These are phyloP conservation scores for Straminergon stramineum DNA, from an alignment of 225 moss, liverwort and hornwort genomes.

Conservation along the genomic window DNA sequence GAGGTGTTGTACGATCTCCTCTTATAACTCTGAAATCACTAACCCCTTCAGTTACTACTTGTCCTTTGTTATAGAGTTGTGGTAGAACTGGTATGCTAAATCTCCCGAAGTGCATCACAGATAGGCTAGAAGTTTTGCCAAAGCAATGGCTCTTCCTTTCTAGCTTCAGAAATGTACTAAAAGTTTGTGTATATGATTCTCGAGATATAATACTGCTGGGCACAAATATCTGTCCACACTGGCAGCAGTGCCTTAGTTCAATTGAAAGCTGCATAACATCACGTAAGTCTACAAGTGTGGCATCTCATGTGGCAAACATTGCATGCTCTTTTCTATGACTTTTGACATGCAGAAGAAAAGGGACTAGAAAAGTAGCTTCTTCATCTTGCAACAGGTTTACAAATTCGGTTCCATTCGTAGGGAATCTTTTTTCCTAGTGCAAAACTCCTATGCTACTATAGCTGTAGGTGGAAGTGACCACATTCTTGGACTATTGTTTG, in stretches of 20 bases:
- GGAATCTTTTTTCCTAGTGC: not conserved
- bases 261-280: not conserved
- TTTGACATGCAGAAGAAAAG: not conserved
- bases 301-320: not conserved
- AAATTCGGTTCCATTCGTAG: not conserved
- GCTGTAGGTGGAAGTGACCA: not conserved
- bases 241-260: not conserved
- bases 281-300: not conserved
- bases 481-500: not conserved
- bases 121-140: not conserved
- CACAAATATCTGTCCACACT: not conserved
- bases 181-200: not conserved
- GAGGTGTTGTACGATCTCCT: constrained; percentile 68
- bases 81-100: not conserved
- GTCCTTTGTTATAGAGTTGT: not conserved
- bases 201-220: not conserved
- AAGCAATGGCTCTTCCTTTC: not conserved
- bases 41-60: not conserved
- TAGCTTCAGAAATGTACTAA: not conserved
- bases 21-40: not conserved
- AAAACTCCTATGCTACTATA: not conserved
- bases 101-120: not conserved
- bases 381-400: not conserved
- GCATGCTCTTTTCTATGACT: not conserved
- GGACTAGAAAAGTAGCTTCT: not conserved